Percentiles rank a stretch among this genome's conserved stretches.
Conservation (phyloP, 805 yeast genomes). For the Cyberlindnera americana region DNA sequence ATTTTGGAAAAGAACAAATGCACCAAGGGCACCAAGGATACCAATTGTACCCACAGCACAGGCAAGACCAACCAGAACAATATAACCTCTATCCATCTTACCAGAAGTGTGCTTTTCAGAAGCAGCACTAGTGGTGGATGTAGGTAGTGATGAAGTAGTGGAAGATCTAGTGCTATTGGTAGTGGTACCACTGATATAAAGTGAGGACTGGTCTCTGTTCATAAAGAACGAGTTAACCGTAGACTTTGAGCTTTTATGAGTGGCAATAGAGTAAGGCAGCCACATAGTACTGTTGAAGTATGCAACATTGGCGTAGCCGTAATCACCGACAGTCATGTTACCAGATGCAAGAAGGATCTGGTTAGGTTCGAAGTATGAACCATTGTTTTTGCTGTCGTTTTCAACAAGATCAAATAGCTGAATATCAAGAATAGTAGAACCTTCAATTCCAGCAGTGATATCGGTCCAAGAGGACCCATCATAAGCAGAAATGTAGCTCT, state of each 20-base stretch:
- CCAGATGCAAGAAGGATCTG: slow-evolving; percentile 59
- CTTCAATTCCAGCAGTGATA: slow-evolving; percentile 34
- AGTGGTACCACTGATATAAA: slow-evolving; percentile 27
- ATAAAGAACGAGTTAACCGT: slow-evolving; percentile 31
- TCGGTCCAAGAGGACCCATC: slow-evolving; percentile 48
- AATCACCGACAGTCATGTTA: slow-evolving; percentile 39
- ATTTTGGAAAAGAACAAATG: slow-evolving; percentile 33
- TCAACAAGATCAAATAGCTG: slow-evolving; percentile 36
- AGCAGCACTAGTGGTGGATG: slow-evolving; percentile 17
- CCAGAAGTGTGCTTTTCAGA: slow-evolving; percentile 13
- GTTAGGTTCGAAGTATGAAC: slow-evolving; percentile 39
- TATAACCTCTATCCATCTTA: slow-evolving; percentile 49
- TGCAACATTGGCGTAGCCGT: slow-evolving; percentile 60
- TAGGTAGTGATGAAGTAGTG: slow-evolving; percentile 18
- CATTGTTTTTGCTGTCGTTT: slow-evolving; percentile 29
- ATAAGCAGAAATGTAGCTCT: slow-evolving; percentile 33
- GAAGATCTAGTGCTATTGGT: slow-evolving; percentile 22
- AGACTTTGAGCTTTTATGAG: slow-evolving; percentile 24
- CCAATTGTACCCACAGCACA: slow-evolving; percentile 52
- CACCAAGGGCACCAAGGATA: slow-evolving; percentile 39
- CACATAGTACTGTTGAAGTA: slow-evolving; percentile 62
- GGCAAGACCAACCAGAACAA: slow-evolving; percentile 67
- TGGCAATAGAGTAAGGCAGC: slow-evolving; percentile 59
- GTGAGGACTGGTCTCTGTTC: slow-evolving; percentile 36
- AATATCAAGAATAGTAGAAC: slow-evolving; percentile 43